Conservation (phyloP, 495 filamentous ascomycete species). For the Penicillium antarcticum region DNA sequence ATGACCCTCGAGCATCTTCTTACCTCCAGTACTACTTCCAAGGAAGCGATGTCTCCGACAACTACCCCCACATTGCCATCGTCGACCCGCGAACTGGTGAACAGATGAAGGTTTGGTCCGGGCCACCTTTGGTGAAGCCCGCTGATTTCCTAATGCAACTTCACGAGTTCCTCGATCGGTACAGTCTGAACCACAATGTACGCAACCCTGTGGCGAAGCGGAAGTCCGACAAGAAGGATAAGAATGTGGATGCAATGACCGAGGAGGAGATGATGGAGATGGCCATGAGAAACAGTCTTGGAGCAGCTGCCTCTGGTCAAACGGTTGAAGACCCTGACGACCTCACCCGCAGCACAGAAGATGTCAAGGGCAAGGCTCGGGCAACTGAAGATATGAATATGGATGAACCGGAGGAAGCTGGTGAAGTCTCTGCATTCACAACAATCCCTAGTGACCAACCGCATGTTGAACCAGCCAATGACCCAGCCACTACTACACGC, state of each 20-base stretch:
- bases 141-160: constrained; percentile 86
- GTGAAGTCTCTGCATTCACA: constrained; percentile 51
- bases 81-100: constrained; percentile 94
- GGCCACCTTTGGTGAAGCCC: constrained; percentile 69
- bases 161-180: constrained; percentile 92
- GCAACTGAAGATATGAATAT: constrained; percentile 38
- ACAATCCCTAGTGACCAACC: constrained; percentile 67
- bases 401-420: constrained; percentile 22
- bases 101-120: constrained; percentile 95
- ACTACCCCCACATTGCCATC: constrained; percentile 93
- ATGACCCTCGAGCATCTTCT: constrained; percentile 67
- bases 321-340: constrained; percentile 74
- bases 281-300: constrained; percentile 84
- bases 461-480: constrained; percentile 71
- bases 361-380: constrained; percentile 65
- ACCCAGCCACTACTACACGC: constrained; percentile 70
- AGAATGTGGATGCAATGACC: constrained; percentile 82
- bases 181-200: constrained; percentile 79
- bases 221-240: constrained; percentile 67
- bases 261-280: constrained; percentile 96
- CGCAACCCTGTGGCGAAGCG: constrained; percentile 88
- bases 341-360: constrained; percentile 62
- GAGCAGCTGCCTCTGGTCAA: constrained; percentile 27
- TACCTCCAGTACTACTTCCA: constrained; percentile 92
- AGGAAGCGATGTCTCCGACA: constrained; percentile 64